Evolutionary conservation across 1,284 basidiomycete genomes (phyloP), one percentile per base, ranked within the genome.

Genomic region (Ustilago xerochloae): DNA sequence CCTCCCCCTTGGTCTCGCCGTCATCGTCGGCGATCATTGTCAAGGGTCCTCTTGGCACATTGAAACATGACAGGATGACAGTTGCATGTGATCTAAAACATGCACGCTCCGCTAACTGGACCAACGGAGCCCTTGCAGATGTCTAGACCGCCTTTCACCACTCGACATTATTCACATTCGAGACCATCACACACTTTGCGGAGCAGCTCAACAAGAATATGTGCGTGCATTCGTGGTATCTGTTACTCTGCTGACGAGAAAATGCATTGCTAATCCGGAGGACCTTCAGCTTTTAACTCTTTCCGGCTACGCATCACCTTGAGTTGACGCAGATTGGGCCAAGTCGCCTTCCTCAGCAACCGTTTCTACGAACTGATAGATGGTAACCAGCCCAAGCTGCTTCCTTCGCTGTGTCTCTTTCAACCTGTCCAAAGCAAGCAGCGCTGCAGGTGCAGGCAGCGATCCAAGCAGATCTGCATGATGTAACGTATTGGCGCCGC

Each of bases 381-480:
- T 67, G 15, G 63, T 67, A 9, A 73, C 70, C 9, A 67, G 43
- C 10, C 60, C 63, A 12, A 58, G 9, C 49, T 51, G 45, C 16
- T 54, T 60, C 32, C 49, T 50, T 32, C 52, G 54, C 24, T 61
- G 60, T 26, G 56, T 41, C 46, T 73, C 70, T 30, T 58, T 58
- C 15, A 73, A 24, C 56, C 53, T 59, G 20, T 67, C 64, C 6
- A 73, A 45, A 1, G 64, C 70, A 32, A 73, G 29, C 20, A 73
- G 22, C 6, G 70, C 61, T 20, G 64, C 70, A 4, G 64, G 70
- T 4, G 70, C 64, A 4, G 70, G 70, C 10, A 73, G 36, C 13
- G 64, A 59, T 7, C 70, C 70, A 10, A 66, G 46, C 53, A 73
- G 53, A 58, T 73, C 70, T 12, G 54, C 70, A 58, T 73, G 70